Evolutionary conservation across 768 basidiomycete species (phyloP).

Genomic region (Sistotremastrum niveocremeum): DNA sequence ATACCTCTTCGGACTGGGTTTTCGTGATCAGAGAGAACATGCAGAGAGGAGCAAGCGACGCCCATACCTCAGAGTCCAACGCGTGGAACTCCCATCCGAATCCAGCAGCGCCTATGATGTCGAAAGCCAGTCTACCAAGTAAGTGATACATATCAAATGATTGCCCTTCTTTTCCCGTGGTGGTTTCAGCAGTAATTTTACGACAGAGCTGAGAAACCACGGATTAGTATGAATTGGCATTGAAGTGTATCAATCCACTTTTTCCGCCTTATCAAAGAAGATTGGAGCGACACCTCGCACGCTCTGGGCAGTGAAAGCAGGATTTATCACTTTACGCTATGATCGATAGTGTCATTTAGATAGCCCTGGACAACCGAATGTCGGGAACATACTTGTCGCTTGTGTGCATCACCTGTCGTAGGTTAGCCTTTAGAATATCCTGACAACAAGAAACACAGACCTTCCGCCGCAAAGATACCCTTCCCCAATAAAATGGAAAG

Average conservation of each 20-base stretch:
- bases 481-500: slow-evolving; percentile 35
- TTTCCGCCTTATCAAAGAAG: slow-evolving; percentile 38
- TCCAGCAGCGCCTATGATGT: slow-evolving; percentile 47
- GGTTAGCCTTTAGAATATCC: neutral
- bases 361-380: neutral
- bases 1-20: slow-evolving; percentile 23
- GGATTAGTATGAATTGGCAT: neutral
- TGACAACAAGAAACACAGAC: neutral
- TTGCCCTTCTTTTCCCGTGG: slow-evolving; percentile 8
- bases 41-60: no score
- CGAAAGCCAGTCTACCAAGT: slow-evolving; percentile 49
- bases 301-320: slow-evolving; percentile 34
- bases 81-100: slow-evolving; percentile 40
- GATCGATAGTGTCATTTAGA: neutral
- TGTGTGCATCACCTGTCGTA: slow-evolving; percentile 25
- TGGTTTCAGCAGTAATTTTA: neutral
- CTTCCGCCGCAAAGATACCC: slow-evolving; percentile 44
- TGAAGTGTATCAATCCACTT: slow-evolving; percentile 18
- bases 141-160: slow-evolving; percentile 39
- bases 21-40: slow-evolving; percentile 6
- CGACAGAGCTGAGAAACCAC: neutral
- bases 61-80: slow-evolving; percentile 25
- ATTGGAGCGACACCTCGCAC: slow-evolving; percentile 32
- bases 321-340: slow-evolving; percentile 33
- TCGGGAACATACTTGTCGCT: slow-evolving; percentile 19